Base-by-base conservation (phyloP, 1,139 yeast species). In the Blastobotrys persicus region DNA sequence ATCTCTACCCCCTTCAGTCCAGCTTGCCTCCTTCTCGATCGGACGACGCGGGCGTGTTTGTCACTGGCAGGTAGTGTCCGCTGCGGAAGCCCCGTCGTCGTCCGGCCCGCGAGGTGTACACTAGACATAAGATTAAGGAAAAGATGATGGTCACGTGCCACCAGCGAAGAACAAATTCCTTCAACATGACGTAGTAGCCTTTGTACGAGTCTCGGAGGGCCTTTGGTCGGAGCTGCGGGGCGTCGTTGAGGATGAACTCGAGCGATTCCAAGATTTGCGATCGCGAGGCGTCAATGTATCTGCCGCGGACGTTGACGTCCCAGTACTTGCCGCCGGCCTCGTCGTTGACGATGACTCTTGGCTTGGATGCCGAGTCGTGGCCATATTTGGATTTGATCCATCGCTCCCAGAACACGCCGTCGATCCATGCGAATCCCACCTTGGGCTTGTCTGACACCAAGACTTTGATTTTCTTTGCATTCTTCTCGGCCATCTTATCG, bases 341-440 rank as follows among this genome's bases (percentile, higher is more conserved):
- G 47, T 65, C 63, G 44, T 64, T 62, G 43, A 68, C 61, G 42
- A 68, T 55, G 14, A 67, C 61, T 4, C 64, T 55, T n/a, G 62
- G 59, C 34, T 43, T 44, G 12, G 38, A 19, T 4, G 31, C 14
- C 5, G 50, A 41, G 33, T 57, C 60, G 37, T 58, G 55, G 28
- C 68, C 68, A 44, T 62, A 68, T n/a, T 67, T 60, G 35, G 56
- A 57, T 43, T 59, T 55, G 46, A 68, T 55, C 71, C 72, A 68
- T 34, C 68, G 56, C 45, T 63, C 66, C 70, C 71, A 67, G 47
- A 65, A 65, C 13, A 62, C 55, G 6, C 68, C 68, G 49, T 69
- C 69, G 43, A 69, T 65, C 72, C 72, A 69, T 2, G 69, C 70
- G 49, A 68, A 67, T 16, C 69, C 69, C 6, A 67, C 66, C 20